Percentiles rank a stretch among this genome's conserved stretches.
phyloP scores from a whole-genome alignment of 192 early-diverging fungal species.

The Umbelopsis isabellina region DNA sequence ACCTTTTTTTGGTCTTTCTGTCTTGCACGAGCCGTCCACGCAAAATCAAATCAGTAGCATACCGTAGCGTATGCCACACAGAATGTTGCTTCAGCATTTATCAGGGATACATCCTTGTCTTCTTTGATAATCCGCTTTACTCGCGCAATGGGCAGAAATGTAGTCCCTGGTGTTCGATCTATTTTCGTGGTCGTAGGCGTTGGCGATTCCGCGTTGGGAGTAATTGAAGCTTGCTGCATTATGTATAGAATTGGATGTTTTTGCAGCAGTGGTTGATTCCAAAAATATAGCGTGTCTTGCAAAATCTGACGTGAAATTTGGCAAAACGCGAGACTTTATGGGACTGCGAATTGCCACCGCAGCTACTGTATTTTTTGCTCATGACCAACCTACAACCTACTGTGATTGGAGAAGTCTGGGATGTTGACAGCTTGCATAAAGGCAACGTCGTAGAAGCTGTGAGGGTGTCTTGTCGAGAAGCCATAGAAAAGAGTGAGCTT shows the following conservation, averaged over 20 bases:
- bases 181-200: neutral
- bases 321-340: neutral
- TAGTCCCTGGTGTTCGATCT: slow-evolving; percentile 49
- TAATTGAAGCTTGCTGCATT: slow-evolving; percentile 2
- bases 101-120: slow-evolving; percentile 71
- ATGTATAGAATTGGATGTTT: neutral
- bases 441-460: slow-evolving; percentile 43
- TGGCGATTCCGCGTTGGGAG: neutral
- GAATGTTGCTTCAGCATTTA: slow-evolving; percentile 69
- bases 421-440: slow-evolving; percentile 11
- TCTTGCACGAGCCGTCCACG: neutral
- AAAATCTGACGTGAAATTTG: neutral
- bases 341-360: slow-evolving; percentile 6
- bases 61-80: slow-evolving; percentile 68
- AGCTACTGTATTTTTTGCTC: neutral
- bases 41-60: slow-evolving; percentile 25
- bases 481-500: slow-evolving; percentile 30
- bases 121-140: slow-evolving; percentile 76
- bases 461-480: slow-evolving; percentile 39
- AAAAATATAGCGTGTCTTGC: neutral
- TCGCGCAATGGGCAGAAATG: slow-evolving; percentile 64
- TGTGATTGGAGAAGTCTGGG: neutral
- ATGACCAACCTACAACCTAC: neutral
- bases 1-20: neutral
- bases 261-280: neutral